Evolutionary conservation across 805 yeast species (phyloP), one percentile per base, ranked within the genome.

Genomic region (Myxozyma vanderwaltii): DNA sequence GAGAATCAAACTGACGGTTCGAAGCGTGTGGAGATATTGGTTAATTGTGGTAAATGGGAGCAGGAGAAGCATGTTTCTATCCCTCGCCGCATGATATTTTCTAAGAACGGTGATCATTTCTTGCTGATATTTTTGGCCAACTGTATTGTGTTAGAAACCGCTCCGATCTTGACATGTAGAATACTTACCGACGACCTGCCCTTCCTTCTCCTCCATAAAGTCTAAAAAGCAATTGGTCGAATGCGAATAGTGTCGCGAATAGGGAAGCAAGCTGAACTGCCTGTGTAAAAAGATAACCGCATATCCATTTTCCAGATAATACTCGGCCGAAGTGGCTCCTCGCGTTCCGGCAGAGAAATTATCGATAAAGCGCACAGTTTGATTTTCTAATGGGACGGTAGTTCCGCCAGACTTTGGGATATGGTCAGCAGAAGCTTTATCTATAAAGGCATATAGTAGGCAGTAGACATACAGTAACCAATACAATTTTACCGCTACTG

Each of bases 281-380:
- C 99, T 79, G 73, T 94, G 96, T 41, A 94, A 74, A 69, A 94
- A 94, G 33, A 94, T 86, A 38, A 94, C 99, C 13, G 96, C 92
- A 70, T 94, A 94, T 1, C 91, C 96, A 57, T 82, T 77, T 56
- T 86, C 89, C 54, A 94, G 76, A 67, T 92, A 89, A 70, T 89
- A 86, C 73, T 94, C 99, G 3, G 98, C 96, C 40, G 95, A 86
- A 0, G 96, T 85, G 3, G 99, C 96, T 56, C 99, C 99, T 73
- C 99, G 82, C 0, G 97, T 94, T 24, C 99, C 99, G 24, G 98
- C 98, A 64, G 94, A 86, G 72, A 94, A 94, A 70, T 94, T 94
- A 74, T 94, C 99, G 69, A 94, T 91, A 74, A 94, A 94, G 54
- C 99, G 76, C 5, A 94, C 99, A 0, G 99, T 94, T 70, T 94